Evolutionary conservation across 2,329 filamentous ascomycete species (phyloP).

Genomic region (Alternaria viburni): DNA sequence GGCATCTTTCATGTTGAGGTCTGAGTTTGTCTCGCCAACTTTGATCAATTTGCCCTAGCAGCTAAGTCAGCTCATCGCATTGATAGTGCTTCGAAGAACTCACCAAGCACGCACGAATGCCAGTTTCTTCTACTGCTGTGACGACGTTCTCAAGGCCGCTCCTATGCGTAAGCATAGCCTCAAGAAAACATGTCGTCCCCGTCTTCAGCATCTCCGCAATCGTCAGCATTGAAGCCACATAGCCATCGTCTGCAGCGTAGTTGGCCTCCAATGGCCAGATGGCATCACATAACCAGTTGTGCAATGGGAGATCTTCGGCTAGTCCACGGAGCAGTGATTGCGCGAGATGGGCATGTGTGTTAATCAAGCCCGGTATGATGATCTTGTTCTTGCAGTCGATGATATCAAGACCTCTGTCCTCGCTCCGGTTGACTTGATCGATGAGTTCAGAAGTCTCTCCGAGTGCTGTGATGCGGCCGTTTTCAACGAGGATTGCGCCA

Average conservation of each 20-base stretch:
- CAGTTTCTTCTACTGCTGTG: constrained; percentile 41
- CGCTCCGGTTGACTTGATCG: background rate
- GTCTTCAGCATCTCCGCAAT: constrained; percentile 49
- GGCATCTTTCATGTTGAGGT: constrained; percentile 44
- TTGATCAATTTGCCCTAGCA: constrained; percentile 48
- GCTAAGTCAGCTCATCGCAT: background rate
- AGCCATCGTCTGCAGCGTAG: constrained; percentile 44
- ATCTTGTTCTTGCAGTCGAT: constrained; percentile 41
- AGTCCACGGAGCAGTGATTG: constrained; percentile 46
- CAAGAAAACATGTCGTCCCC: constrained; percentile 49
- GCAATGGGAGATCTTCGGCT: constrained; percentile 30
- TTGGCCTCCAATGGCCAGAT: constrained; percentile 48
- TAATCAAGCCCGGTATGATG: constrained; percentile 46
- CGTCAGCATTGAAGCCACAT: constrained; percentile 41
- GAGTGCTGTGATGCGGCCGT: constrained; percentile 52
- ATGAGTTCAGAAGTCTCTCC: constrained; percentile 49
- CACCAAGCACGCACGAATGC: constrained; percentile 39
- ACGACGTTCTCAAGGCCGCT: constrained; percentile 34
- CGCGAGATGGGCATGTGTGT: constrained; percentile 47
- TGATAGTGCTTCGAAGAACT: background rate
- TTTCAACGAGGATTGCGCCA: constrained; percentile 54
- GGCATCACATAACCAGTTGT: constrained; percentile 41
- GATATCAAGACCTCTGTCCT: constrained; percentile 5
- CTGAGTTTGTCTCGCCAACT: constrained; percentile 42
- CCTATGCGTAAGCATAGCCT: constrained; percentile 47